Percentiles rank a stretch among this genome's conserved stretches.
Evolutionary conservation across 352 stramenopile genomes (phyloP).

Genomic region (Phytophthora podocarpi): DNA sequence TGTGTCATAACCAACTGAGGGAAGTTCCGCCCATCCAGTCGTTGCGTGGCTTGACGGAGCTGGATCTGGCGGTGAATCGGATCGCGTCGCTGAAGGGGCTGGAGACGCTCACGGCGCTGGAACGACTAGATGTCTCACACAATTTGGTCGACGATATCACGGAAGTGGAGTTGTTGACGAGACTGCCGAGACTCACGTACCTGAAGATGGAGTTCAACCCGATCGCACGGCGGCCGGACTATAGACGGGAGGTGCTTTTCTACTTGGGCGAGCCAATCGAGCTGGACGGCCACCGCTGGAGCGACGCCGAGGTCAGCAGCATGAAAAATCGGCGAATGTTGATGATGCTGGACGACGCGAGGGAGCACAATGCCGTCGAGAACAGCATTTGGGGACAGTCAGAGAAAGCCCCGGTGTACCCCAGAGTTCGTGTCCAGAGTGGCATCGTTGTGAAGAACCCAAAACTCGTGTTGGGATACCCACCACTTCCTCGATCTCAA

Average conservation of each 20-base stretch:
- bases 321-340: constrained; percentile 75
- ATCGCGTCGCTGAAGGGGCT: constrained; percentile 63
- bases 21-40: constrained; percentile 49
- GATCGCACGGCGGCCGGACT: constrained; percentile 70
- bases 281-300: constrained; percentile 72
- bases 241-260: constrained; percentile 82
- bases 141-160: constrained; percentile 62
- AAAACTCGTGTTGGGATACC: constrained; percentile 55
- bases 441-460: constrained; percentile 27
- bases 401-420: constrained; percentile 25
- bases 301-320: constrained; percentile 57
- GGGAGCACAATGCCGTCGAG: neutral
- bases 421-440: constrained; percentile 21
- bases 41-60: constrained; percentile 42
- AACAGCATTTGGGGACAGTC: constrained; percentile 30
- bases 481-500: constrained; percentile 27
- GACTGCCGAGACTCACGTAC: constrained; percentile 41
- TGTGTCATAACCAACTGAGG: constrained; percentile 75
- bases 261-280: constrained; percentile 72
- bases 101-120: constrained; percentile 43
- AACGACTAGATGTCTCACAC: constrained; percentile 74
- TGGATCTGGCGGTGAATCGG: constrained; percentile 77
- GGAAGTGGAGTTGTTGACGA: constrained; percentile 58
- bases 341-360: constrained; percentile 15
- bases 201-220: constrained; percentile 81